Base-by-base conservation (phyloP, 164 flowering plant species). In the Hamamelis virginiana region DNA sequence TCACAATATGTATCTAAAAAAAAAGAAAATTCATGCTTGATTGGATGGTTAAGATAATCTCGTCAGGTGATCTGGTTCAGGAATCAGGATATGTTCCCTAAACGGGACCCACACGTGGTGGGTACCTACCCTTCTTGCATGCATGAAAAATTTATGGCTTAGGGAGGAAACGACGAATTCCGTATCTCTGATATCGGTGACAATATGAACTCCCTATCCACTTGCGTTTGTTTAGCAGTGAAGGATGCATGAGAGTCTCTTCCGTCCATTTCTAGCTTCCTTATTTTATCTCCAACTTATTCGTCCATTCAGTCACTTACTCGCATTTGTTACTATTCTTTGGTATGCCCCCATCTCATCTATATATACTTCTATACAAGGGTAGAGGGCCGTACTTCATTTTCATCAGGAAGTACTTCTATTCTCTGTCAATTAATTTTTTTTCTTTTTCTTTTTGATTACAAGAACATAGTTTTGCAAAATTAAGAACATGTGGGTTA, bases 181-280 rank as follows among this genome's bases (percentile, higher is more conserved):
- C 50, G 16, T 46, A 15, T 46, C 3, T 0, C 1, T 46, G 50
- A 46, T 14, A 46, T 12, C 50, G 11, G 50, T 46, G 11, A 46
- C 21, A 19, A 56, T 11, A n/a, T 38, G 10, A 60, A 28, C 45
- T 60, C 64, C n/a, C n/a, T n/a, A n/a, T n/a, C n/a, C 64, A 60
- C 45, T 60, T 60, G 64, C 28, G 0, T 45, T 5, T 23, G 28
- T 27, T 25, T 25, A 13, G 23, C 66, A 22, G 51, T 22, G 53
- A 63, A 63, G 66, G 28, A 5, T 45, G 13, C 51, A 63, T 44
- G 52, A 52, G 15, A 63, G 53, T 23, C 33, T 23, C 14, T 45
- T 45, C 66, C 46, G 66, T 63, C 53, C 22, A 63, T 63, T 46
- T 63, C 53, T 46, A 33, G 66, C n/a, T 23, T 46, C 21, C 64